phyloP scores from a whole-genome alignment of 208 protist species.

The Leishmania tarentolae region DNA sequence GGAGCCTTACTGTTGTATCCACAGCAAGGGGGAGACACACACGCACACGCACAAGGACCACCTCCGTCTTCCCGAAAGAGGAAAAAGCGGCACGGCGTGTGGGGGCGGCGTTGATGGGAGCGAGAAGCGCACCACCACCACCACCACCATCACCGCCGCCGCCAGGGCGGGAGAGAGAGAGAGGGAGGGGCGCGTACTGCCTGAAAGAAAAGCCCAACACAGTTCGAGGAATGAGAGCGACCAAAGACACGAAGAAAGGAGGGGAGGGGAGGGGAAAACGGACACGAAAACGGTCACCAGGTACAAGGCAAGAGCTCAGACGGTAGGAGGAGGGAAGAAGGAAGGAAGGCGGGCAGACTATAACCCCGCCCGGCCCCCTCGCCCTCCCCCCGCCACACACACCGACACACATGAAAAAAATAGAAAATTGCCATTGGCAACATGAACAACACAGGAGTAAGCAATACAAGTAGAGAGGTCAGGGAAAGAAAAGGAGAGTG shows the following conservation, averaged over 20 bases:
- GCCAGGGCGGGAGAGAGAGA: neutral
- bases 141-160: neutral
- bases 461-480: neutral
- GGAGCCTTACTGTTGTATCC: neutral
- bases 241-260: neutral
- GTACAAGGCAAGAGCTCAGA: neutral
- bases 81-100: neutral
- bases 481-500: neutral
- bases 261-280: too few species aligned
- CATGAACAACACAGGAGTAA: neutral
- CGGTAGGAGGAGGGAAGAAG: too few species aligned
- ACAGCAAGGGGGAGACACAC: neutral
- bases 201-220: conserved; percentile 3
- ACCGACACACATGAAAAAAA: too few species aligned
- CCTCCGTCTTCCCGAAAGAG: neutral
- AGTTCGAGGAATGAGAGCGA: neutral
- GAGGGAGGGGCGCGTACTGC: neutral
- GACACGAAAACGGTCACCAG: neutral
- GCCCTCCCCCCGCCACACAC: neutral
- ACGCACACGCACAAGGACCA: neutral
- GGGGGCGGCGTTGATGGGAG: neutral
- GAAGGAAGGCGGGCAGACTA: neutral
- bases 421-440: neutral
- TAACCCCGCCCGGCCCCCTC: too few species aligned
- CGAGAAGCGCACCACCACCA: neutral